Evolutionary conservation across 257 asterid species (phyloP).

Genomic region (Fraxinus anomala): DNA sequence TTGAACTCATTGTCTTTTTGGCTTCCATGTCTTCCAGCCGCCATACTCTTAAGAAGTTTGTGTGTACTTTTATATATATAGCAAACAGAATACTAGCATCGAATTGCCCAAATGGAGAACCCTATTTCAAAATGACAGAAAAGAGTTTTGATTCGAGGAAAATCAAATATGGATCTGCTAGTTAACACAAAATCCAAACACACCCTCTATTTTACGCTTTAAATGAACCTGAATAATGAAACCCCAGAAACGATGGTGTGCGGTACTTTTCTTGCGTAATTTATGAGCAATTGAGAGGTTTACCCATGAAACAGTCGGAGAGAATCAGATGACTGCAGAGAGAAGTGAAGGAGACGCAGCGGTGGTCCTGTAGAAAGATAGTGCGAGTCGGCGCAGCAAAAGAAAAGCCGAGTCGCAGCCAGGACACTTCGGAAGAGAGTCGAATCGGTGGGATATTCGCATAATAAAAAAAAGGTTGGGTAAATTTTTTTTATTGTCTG

Average conservation of each 20-base stretch:
- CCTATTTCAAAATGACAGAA: neutral
- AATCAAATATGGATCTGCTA: neutral
- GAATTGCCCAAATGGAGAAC: neutral
- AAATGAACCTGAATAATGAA: neutral
- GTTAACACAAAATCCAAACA: neutral
- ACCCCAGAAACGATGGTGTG: neutral
- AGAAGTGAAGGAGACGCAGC: constrained; percentile 27
- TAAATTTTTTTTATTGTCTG: neutral
- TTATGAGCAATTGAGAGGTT: constrained; percentile 24
- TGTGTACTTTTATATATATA: neutral
- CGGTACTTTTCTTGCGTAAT: neutral
- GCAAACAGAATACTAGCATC: neutral
- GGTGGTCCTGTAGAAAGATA: constrained; percentile 24
- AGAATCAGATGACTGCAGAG: constrained; percentile 1
- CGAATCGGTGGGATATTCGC: neutral
- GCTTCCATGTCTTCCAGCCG: constrained; percentile 4
- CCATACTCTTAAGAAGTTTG: neutral
- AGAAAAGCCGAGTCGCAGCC: constrained; percentile 25
- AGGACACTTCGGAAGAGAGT: constrained; percentile 32
- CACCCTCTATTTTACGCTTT: neutral
- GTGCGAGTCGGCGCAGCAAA: neutral
- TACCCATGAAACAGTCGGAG: constrained; percentile 7
- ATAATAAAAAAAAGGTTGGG: neutral
- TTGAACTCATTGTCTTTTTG: neutral
- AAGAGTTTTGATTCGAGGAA: neutral